Conservation (phyloP, 345 rosid genomes). For the Carallia brachiata region DNA sequence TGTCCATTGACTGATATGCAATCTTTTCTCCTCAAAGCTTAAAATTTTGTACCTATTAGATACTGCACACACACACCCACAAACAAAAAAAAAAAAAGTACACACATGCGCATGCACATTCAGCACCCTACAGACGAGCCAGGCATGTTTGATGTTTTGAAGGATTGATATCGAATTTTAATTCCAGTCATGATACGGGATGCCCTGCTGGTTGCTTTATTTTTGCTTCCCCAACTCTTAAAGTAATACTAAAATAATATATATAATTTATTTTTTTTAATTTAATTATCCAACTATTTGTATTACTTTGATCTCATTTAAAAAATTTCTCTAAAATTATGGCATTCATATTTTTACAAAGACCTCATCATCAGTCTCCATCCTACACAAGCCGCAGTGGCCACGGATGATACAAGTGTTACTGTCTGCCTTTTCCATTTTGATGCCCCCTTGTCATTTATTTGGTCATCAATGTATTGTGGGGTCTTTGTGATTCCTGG, state of each 20-base stretch:
- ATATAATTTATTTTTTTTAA: no score
- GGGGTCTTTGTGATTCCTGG: constrained; percentile 20
- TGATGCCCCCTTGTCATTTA: constrained; percentile 13
- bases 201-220: neutral
- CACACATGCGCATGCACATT: no score
- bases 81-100: no score
- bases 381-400: constrained; percentile 1
- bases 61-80: neutral
- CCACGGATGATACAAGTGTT: constrained; percentile 11
- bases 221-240: neutral
- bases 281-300: no score
- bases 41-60: constrained; percentile 18
- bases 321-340: constrained; percentile 11
- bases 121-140: no score
- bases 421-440: constrained; percentile 32
- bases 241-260: no score
- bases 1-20: neutral
- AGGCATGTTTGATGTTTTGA: no score
- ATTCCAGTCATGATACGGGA: no score
- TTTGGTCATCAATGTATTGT: neutral
- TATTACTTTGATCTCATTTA: no score
- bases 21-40: neutral
- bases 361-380: neutral
- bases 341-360: constrained; percentile 14
- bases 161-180: no score